A percentile compares a stretch with the other conserved stretches of the same genome.
Evolutionary conservation across 192 early-diverging fungal genomes (phyloP).

Genomic region (Backusella psychrophila): DNA sequence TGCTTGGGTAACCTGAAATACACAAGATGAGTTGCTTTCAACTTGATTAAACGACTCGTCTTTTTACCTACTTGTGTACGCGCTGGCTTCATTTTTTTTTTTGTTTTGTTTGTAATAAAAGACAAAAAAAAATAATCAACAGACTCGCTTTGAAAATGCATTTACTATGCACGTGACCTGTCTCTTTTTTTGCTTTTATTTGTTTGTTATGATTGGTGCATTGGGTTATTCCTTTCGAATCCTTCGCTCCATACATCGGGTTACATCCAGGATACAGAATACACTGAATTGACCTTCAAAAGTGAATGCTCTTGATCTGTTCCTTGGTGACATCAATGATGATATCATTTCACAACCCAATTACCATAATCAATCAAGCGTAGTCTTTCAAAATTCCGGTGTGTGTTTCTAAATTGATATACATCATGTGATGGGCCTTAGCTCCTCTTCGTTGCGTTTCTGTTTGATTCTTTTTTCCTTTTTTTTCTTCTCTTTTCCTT

Average conservation of each 20-base stretch:
- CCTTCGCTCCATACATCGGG: not conserved
- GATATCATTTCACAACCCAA: not conserved
- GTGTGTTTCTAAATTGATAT: not conserved
- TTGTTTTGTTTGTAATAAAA: not conserved
- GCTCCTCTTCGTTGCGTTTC: not conserved
- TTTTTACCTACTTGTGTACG: conserved; percentile 12
- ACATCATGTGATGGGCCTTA: not conserved
- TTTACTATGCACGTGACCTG: not conserved
- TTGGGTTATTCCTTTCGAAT: not conserved
- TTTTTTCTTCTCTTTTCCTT: not conserved
- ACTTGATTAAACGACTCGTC: not conserved
- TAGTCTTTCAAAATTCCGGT: not conserved
- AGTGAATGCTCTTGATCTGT: no score
- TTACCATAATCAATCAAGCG: not conserved
- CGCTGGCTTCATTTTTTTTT: not conserved
- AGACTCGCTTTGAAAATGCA: not conserved
- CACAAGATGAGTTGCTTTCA: not conserved
- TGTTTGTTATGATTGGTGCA: no score
- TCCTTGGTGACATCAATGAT: not conserved
- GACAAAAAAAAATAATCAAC: not conserved
- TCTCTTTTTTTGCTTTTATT: not conserved
- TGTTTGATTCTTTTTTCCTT: not conserved
- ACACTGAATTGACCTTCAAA: no score
- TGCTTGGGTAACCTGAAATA: conserved; percentile 25
- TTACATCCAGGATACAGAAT: no score